Base-by-base conservation (phyloP, 2,329 filamentous ascomycete genomes). In the Dendryphion nanum region DNA sequence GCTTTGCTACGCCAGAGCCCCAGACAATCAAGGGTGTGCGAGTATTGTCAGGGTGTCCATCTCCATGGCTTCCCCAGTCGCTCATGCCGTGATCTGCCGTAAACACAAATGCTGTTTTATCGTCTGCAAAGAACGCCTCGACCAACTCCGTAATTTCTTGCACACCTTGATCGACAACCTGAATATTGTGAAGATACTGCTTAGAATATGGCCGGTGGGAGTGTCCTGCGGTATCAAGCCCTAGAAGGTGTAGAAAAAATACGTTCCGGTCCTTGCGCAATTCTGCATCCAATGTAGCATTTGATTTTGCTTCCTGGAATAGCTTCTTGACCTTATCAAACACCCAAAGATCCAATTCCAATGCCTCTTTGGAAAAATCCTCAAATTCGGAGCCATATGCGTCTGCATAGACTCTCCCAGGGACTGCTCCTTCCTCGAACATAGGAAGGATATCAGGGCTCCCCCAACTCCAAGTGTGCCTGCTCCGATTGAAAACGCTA, bases 51-150 rank as follows among this genome's bases (percentile, higher is more conserved):
- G 93, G 93, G 66, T 98, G 90, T 6, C 93, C 93, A 64, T 98
- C 93, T 24, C 94, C 94, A 63, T 98, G 94, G 53, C 90, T 97
- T n/a, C 94, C 93, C 84, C 86, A 96, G 66, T 98, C 93, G 59
- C 89, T 97, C 93, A 98, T 98, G 14, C 93, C 93, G 64, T 98
- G 93, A 59, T 98, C 93, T 6, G 93, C 93, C 1, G 94, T 98
- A 61, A 98, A 98, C 13, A 98, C 81, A 62, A 91, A 98, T 0
- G 94, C 89, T 0, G 93, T 97, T 64, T 93, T 83, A 38, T 79
- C 85, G 47, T 81, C 80, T 52, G 71, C 76, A 56, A 96, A 98
- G 61, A 97, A 98, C 10, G 85, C 78, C 23, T 95, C 81, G 34
- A 96, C 83, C 37, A 95, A 62, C 47, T 85, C 76, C 0, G 85